Base-by-base conservation (phyloP, 2,329 filamentous ascomycete genomes). In the Phaeosphaeria sp. region DNA sequence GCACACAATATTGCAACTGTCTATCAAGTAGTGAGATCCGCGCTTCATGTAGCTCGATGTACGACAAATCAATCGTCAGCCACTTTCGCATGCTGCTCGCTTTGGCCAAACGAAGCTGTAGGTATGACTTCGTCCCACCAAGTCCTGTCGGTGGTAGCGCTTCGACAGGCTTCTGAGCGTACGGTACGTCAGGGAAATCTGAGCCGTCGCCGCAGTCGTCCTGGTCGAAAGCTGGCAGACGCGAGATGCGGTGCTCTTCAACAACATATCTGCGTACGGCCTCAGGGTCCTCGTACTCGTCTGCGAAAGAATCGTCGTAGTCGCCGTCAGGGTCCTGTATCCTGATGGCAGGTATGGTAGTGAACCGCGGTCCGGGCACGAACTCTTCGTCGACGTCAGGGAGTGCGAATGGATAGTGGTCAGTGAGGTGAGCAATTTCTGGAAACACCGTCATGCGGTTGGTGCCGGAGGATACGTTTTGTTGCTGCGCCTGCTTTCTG, bases 11-110 rank as follows among this genome's bases (percentile, higher is more conserved):
- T 2, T 68, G 52, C 22, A 71, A 75, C 49, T 77, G 72, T 2
- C 71, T 74, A 1, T 67, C 56, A 2, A 85, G 73, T 33, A 85
- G 71, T 17, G 74, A 58, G 2, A 72, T 65, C 8, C 82, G 78
- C 8, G 82, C 74, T 2, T 65, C 58, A 60, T 83, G 79, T 59
- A 81, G 78, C 13, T 77, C 70, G 49, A 77, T 71, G 59, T 84
- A 83, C 25, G 77, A 76, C 13, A 78, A 75, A 60, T 84, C 81
- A 48, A 85, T 66, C 0, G 75, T 79, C 13, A 85, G 75, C 83
- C 82, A 85, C 55, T 83, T 81, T 20, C 72, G 65, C 21, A 40
- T 47, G 17, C 68, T 63, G 39, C 81, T 79, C n/a, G 82, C 71
- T 54, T 77, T 80, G 52, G 75, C 77, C 17, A 85, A 73, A 17